phyloP scores from a whole-genome alignment of 345 rosid genomes.

The Sisymbrium altissimum region DNA sequence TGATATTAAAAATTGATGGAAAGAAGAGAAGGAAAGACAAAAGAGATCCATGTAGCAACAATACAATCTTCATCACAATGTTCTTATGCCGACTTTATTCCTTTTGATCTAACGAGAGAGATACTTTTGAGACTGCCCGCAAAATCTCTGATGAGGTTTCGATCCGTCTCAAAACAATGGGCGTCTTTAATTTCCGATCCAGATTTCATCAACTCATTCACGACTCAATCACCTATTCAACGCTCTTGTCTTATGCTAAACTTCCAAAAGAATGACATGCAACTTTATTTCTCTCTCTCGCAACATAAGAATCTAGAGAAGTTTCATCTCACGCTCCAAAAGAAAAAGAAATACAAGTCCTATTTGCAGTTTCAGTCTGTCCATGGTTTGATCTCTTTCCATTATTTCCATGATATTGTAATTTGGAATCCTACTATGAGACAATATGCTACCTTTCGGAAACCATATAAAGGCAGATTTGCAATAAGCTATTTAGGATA shows the following conservation, averaged over 20 bases:
- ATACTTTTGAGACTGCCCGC: not conserved
- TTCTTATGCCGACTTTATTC: not conserved
- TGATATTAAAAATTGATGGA: no score
- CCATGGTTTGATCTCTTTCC: constrained; percentile 16
- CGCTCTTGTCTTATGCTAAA: constrained; percentile 1
- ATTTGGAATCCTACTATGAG: constrained; percentile 13
- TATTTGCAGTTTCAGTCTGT: not conserved
- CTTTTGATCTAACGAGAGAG: constrained; percentile 7
- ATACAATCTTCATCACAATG: no score
- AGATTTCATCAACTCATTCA: not conserved
- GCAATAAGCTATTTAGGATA: not conserved
- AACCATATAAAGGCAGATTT: not conserved
- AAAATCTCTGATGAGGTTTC: constrained; percentile 10
- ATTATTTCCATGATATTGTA: not conserved
- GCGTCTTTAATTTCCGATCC: not conserved
- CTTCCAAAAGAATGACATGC: not conserved
- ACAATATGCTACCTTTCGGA: not conserved
- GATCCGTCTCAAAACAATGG: constrained; percentile 17
- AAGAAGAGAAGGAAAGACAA: no score
- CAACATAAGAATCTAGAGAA: not conserved
- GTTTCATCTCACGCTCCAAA: not conserved
- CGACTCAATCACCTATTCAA: not conserved
- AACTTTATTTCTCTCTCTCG: not conserved
- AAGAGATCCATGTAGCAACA: no score
- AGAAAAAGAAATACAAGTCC: not conserved